phyloP scores from a whole-genome alignment of 2,329 filamentous ascomycete genomes.

The Biscogniauxia sp. region DNA sequence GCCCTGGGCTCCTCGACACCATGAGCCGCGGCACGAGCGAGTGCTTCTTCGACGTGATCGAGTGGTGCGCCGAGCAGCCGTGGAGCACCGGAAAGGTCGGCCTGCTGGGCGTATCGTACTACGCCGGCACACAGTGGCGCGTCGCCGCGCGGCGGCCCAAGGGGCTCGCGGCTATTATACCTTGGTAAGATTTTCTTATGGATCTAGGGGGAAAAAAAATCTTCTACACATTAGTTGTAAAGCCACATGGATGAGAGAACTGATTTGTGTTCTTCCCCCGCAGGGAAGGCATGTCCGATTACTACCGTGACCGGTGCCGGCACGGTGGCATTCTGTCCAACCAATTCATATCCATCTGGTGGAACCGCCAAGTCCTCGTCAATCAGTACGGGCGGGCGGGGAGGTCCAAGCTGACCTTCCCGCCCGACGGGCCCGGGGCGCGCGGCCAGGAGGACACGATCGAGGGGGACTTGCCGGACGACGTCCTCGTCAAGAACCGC shows the following conservation, averaged over 20 bases:
- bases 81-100: conserved; percentile 51
- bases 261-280: not conserved
- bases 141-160: conserved; percentile 46
- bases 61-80: conserved; percentile 46
- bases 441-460: conserved; percentile 46
- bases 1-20: conserved; percentile 45
- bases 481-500: conserved; percentile 49
- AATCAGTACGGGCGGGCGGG: conserved; percentile 63
- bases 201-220: no score
- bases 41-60: conserved; percentile 47
- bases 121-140: conserved; percentile 48
- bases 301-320: conserved; percentile 55
- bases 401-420: conserved; percentile 30
- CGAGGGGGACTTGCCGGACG: conserved; percentile 56
- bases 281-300: conserved; percentile 54
- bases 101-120: conserved; percentile 48
- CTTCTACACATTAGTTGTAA: no score
- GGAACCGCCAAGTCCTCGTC: conserved; percentile 62
- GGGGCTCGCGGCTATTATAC: conserved; percentile 46
- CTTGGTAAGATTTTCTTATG: conserved; percentile 36
- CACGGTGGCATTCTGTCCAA: conserved; percentile 63
- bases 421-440: conserved; percentile 29
- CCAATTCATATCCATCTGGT: conserved; percentile 62
- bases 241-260: no score
- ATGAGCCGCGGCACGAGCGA: conserved; percentile 49